Evolutionary conservation across 345 rosid species (phyloP).

Genomic region (Mangifera indica): DNA sequence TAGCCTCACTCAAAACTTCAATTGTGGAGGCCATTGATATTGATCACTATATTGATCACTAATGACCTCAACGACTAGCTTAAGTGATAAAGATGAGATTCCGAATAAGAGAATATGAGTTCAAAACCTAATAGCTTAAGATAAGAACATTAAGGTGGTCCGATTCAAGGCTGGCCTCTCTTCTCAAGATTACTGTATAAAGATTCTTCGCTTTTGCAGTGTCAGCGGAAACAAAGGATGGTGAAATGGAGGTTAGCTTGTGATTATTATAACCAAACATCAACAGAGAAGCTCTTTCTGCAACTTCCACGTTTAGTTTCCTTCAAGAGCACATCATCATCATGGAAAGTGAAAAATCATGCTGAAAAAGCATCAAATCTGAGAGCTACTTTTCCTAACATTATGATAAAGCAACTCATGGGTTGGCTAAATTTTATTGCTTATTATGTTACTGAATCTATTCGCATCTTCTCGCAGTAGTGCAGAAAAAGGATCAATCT

Average conservation of each 20-base stretch:
- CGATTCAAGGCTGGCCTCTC: not conserved
- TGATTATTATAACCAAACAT: not conserved
- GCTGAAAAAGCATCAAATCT: not conserved
- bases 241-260: no score
- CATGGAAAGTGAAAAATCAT: constrained; percentile 1
- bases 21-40: no score
- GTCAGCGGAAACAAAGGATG: no score
- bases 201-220: not conserved
- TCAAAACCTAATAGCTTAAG: no score
- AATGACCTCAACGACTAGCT: no score
- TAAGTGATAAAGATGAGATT: no score
- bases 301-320: not conserved
- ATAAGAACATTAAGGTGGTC: not conserved
- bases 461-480: not conserved
- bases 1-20: no score
- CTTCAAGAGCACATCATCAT: not conserved
- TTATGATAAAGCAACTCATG: not conserved
- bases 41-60: no score
- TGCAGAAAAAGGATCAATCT: not conserved
- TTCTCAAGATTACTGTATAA: not conserved
- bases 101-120: no score
- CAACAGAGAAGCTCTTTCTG: not conserved
- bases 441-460: not conserved
- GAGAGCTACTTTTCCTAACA: not conserved
- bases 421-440: not conserved